Conservation (phyloP, 306 rosid genomes). For the Begonia peltatifolia region DNA sequence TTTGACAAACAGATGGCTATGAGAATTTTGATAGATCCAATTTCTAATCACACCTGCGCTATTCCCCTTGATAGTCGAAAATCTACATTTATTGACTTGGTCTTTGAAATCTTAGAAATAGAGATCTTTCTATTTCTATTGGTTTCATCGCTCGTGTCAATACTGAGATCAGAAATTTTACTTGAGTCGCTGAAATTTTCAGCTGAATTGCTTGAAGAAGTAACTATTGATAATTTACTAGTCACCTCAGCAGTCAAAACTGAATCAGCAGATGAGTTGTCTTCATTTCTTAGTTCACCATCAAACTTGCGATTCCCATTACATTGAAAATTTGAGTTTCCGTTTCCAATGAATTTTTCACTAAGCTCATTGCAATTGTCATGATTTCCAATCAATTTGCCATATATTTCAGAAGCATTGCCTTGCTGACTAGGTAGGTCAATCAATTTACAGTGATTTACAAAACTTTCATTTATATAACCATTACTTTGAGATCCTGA, state of each 20-base stretch:
- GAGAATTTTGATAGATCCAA: neutral
- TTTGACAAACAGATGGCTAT: neutral
- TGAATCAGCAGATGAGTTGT: slow-evolving; percentile 52
- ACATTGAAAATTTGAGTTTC: slow-evolving; percentile 25
- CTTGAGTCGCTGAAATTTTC: slow-evolving; percentile 33
- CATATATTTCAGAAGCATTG: slow-evolving; percentile 32
- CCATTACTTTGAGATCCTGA: slow-evolving; percentile 18
- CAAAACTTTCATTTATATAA: slow-evolving; percentile 18
- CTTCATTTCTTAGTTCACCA: slow-evolving; percentile 31
- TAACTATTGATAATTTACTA: slow-evolving; percentile 35
- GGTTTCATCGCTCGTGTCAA: slow-evolving; percentile 36
- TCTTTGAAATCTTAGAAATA: slow-evolving; percentile 59
- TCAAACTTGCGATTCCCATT: slow-evolving; percentile 41
- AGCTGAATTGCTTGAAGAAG: slow-evolving; percentile 25
- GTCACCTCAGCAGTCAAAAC: slow-evolving; percentile 43
- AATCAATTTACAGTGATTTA: slow-evolving; percentile 16
- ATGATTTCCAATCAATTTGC: slow-evolving; percentile 24
- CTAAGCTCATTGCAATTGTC: slow-evolving; percentile 21
- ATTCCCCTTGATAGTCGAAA: slow-evolving; percentile 92
- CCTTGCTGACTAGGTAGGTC: slow-evolving; percentile 19
- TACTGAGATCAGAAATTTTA: slow-evolving; percentile 25
- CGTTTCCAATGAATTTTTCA: slow-evolving; percentile 26
- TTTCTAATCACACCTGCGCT: slow-evolving; percentile 57
- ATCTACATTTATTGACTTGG: slow-evolving; percentile 83
- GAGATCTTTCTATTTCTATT: slow-evolving; percentile 62